Evolutionary conservation across 2,329 filamentous ascomycete species (phyloP).

Genomic region (Fusarium incarnatum): DNA sequence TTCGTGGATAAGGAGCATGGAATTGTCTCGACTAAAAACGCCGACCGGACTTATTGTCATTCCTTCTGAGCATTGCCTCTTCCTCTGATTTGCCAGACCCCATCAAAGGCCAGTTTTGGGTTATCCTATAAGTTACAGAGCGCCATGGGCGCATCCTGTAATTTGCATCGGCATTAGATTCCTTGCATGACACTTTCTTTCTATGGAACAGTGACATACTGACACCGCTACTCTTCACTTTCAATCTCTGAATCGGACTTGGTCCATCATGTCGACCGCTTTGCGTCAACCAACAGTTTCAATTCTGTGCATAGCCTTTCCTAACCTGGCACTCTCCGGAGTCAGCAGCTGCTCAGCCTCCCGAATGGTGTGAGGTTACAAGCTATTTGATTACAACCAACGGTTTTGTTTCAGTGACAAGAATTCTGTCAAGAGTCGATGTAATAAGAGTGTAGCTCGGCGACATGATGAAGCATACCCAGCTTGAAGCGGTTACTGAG

Average conservation of each 20-base stretch:
- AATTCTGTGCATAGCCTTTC: neutral
- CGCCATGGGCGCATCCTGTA: slow-evolving; percentile 17
- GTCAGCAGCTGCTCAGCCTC: neutral
- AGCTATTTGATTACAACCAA: neutral
- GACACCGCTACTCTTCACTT: neutral
- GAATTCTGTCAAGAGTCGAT: neutral
- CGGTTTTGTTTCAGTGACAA: neutral
- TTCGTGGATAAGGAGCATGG: slow-evolving; percentile 21
- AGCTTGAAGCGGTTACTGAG: neutral
- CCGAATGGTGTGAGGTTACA: neutral
- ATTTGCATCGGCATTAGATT: slow-evolving; percentile 10
- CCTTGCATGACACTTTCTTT: neutral
- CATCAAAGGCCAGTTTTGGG: neutral
- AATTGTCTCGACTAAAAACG: slow-evolving; percentile 28
- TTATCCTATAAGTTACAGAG: neutral
- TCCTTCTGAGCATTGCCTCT: slow-evolving; percentile 9
- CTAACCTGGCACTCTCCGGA: neutral
- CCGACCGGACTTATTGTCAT: slow-evolving; percentile 7
- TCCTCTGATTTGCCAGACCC: slow-evolving; percentile 15
- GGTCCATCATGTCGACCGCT: neutral
- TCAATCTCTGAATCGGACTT: neutral
- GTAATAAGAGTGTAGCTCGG: neutral
- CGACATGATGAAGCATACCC: neutral
- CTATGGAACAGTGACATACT: neutral
- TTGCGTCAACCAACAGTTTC: neutral